A percentile compares a stretch with the other conserved stretches of the same genome.
These are phyloP conservation scores for Adansonia gregorii DNA, from an alignment of 441 rosid species.

Conservation along the genomic window DNA sequence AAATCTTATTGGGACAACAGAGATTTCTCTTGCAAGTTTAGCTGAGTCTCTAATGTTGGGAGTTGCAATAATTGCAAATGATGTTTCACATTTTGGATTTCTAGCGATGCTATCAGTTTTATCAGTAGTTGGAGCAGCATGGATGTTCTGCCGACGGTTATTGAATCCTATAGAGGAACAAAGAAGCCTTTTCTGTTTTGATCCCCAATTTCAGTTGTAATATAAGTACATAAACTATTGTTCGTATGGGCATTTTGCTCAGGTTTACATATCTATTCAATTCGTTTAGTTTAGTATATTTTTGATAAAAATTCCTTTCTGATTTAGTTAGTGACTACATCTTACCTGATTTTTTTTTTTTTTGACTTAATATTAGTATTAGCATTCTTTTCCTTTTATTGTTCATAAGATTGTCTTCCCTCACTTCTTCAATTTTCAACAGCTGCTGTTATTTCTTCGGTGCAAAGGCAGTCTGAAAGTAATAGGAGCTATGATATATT, in stretches of 20 bases:
- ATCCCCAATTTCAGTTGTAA: slow-evolving; percentile 34
- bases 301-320: neutral
- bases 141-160: slow-evolving; percentile 84
- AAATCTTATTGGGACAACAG: slow-evolving; percentile 87
- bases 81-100: slow-evolving; percentile 76
- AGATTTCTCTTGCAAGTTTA: slow-evolving; percentile 87
- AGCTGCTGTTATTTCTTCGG: neutral
- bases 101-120: slow-evolving; percentile 71
- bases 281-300: neutral
- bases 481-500: neutral
- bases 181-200: slow-evolving; percentile 65
- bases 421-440: neutral
- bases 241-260: neutral
- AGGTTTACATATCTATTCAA: neutral
- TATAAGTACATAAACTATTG: slow-evolving; percentile 26
- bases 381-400: neutral
- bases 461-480: slow-evolving; percentile 8
- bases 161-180: slow-evolving; percentile 86
- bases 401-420: neutral
- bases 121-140: slow-evolving; percentile 81
- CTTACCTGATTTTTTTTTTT: neutral
- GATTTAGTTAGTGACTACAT: neutral
- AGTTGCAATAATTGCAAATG: slow-evolving; percentile 83
- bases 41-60: slow-evolving; percentile 90
- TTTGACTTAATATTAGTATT: too few relatives aligned